These are phyloP conservation scores for Sugiyamaella lignohabitans DNA, from an alignment of 805 yeast species.

Conservation along the genomic window DNA sequence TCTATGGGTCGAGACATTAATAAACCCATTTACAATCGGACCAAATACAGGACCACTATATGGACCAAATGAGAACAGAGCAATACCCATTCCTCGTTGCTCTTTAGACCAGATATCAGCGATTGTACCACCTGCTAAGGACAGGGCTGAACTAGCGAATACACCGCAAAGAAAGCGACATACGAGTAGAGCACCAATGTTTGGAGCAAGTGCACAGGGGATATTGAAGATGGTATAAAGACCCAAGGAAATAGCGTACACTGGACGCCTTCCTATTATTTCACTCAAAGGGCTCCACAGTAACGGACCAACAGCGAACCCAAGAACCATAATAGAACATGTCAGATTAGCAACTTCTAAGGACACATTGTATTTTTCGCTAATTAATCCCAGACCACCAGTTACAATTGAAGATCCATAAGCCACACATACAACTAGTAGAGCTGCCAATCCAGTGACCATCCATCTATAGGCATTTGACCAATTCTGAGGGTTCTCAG, in stretches of 20 bases:
- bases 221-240: slow-evolving; percentile 74
- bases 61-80: slow-evolving; percentile 86
- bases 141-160: slow-evolving; percentile 73
- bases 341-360: slow-evolving; percentile 72
- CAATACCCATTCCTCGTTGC: slow-evolving; percentile 83
- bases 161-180: slow-evolving; percentile 87
- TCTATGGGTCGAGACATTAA: slow-evolving; percentile 57
- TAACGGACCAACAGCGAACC: slow-evolving; percentile 81
- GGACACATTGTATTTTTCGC: slow-evolving; percentile 61
- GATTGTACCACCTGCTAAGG: slow-evolving; percentile 84
- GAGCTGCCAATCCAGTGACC: slow-evolving; percentile 58
- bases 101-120: slow-evolving; percentile 82
- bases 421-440: slow-evolving; percentile 81
- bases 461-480: slow-evolving; percentile 33
- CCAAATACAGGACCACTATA: slow-evolving; percentile 91
- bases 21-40: slow-evolving; percentile 82
- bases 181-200: slow-evolving; percentile 71
- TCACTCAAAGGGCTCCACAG: slow-evolving; percentile 88
- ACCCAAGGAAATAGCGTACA: slow-evolving; percentile 68
- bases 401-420: slow-evolving; percentile 89
- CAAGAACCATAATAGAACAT: slow-evolving; percentile 82
- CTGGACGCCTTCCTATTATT: slow-evolving; percentile 78
- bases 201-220: slow-evolving; percentile 80
- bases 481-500: slow-evolving; percentile 92
- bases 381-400: slow-evolving; percentile 69